These are phyloP conservation scores for Aspergillus carlsbadensis DNA, from an alignment of 495 filamentous ascomycete genomes.

Conservation along the genomic window DNA sequence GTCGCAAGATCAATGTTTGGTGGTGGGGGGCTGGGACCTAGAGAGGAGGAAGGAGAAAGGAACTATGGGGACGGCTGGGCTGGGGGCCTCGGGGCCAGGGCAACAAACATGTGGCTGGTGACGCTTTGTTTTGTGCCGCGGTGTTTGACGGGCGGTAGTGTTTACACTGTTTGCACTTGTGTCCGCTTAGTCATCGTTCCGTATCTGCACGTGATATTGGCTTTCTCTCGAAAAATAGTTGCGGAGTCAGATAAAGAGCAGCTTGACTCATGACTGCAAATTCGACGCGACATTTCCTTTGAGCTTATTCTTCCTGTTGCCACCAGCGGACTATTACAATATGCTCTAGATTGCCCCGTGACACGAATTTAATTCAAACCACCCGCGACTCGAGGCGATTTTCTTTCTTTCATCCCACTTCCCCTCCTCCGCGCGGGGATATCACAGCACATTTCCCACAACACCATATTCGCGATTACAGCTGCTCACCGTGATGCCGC, in stretches of 20 bases:
- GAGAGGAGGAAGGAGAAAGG: conserved; percentile 27
- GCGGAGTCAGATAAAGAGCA: background rate
- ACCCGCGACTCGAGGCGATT: background rate
- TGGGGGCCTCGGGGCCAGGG: conserved; percentile 32
- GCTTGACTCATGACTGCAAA: conserved; percentile 6
- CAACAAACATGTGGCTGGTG: conserved; percentile 50
- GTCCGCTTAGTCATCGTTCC: conserved; percentile 3
- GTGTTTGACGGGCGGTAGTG: conserved; percentile 5
- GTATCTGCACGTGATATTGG: conserved; percentile 12
- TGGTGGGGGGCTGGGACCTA: conserved; percentile 13
- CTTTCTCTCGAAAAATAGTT: conserved; percentile 7
- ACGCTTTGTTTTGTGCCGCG: conserved; percentile 34
- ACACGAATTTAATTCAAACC: background rate
- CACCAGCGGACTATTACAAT: background rate
- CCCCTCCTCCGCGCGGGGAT: conserved; percentile 13
- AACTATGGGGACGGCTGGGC: conserved; percentile 22
- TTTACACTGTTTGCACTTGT: conserved; percentile 14
- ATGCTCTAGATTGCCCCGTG: background rate
- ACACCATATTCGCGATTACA: no score
- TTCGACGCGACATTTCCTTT: background rate
- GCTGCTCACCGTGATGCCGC: conserved; percentile 11
- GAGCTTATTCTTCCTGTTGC: background rate
- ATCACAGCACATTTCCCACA: background rate
- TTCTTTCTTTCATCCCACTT: background rate
- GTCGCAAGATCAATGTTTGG: conserved; percentile 13